A percentile compares a stretch with the other conserved stretches of the same genome.
These are phyloP conservation scores for Citrus unshiu DNA, from an alignment of 345 rosid genomes.

Conservation along the genomic window DNA sequence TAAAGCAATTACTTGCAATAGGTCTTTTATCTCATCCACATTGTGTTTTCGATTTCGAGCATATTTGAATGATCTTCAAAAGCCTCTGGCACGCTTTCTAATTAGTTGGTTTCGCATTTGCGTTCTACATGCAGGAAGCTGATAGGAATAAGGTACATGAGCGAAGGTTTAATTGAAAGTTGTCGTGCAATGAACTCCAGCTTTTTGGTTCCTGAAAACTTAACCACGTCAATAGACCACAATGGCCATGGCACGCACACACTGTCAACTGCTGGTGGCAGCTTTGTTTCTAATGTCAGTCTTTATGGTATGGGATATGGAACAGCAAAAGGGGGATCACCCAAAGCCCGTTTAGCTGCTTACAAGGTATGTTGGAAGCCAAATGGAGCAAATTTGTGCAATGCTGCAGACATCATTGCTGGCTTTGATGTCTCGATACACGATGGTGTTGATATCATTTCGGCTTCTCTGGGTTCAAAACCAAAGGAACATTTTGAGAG, in stretches of 20 bases:
- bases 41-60: too few relatives aligned
- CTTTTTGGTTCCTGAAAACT: background rate
- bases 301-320: conserved; percentile 23
- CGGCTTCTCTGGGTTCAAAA: conserved; percentile 32
- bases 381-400: conserved; percentile 14
- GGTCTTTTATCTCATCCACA: background rate
- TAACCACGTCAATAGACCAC: conserved; percentile 3
- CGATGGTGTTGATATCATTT: conserved; percentile 48
- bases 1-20: conserved; percentile 22
- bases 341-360: conserved; percentile 40
- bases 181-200: background rate
- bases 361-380: conserved; percentile 43
- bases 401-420: conserved; percentile 31
- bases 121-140: conserved; percentile 32
- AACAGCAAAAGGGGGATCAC: conserved; percentile 45
- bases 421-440: conserved; percentile 38
- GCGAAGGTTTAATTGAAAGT: conserved; percentile 13
- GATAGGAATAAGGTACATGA: conserved; percentile 36
- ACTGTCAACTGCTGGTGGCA: conserved; percentile 40
- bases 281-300: conserved; percentile 21
- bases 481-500: conserved; percentile 20
- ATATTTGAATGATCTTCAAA: too few relatives aligned
- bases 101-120: too few relatives aligned
- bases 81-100: too few relatives aligned
- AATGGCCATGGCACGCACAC: conserved; percentile 51